These are phyloP conservation scores for Saccharum spontaneum DNA, from an alignment of 176 grass and related monocot species.

Conservation along the genomic window DNA sequence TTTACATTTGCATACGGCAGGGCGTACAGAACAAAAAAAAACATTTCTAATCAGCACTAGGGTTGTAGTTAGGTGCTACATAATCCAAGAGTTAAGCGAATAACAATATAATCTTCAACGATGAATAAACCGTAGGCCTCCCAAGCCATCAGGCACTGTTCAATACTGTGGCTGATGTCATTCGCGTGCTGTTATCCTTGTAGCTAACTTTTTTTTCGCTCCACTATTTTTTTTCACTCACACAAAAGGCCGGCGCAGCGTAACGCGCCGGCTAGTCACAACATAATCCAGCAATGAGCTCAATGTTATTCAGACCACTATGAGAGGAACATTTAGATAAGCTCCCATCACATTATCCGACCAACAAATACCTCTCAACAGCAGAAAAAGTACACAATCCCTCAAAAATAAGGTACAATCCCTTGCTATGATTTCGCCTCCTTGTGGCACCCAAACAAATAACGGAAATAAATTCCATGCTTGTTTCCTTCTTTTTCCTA, in stretches of 20 bases:
- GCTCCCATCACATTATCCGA: constrained; percentile 9
- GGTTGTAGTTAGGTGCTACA: background rate
- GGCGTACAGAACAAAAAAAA: background rate
- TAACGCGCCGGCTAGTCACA: background rate
- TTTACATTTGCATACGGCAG: background rate
- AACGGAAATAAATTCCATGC: constrained; percentile 43
- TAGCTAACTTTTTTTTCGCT: no score
- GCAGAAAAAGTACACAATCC: constrained; percentile 18
- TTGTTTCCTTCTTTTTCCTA: constrained; percentile 33
- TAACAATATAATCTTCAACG: no score
- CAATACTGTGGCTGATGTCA: no score
- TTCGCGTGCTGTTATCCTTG: no score
- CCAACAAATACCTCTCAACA: constrained; percentile 25
- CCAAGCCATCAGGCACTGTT: no score
- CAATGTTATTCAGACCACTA: background rate
- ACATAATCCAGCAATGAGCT: constrained; percentile 6
- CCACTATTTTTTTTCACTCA: no score
- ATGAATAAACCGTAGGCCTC: no score
- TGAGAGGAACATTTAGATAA: constrained; percentile 6
- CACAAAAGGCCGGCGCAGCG: no score
- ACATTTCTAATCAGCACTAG: background rate
- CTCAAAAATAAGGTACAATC: constrained; percentile 39
- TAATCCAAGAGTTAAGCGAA: background rate
- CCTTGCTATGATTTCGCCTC: constrained; percentile 23
- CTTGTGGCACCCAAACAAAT: constrained; percentile 32